Base-by-base conservation (phyloP, 2,329 filamentous ascomycete species). In the Diplocarpon mali region DNA sequence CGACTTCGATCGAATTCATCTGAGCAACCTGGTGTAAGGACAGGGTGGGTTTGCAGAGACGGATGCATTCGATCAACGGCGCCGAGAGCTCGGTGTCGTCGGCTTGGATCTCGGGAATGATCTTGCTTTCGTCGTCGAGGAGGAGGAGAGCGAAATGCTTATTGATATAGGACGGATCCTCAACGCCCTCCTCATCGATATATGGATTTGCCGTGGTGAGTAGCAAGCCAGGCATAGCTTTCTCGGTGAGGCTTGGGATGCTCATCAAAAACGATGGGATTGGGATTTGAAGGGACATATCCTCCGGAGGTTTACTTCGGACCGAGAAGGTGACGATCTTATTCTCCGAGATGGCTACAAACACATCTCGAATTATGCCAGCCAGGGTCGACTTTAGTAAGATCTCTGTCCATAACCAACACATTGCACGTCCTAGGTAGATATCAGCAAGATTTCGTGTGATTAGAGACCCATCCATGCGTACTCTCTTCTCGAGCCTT, bases 131-230 rank as follows among this genome's bases (percentile, higher is more conserved):
- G 56, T 93, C 86, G 49, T 88, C 81, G 41, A 95, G 78, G 8
- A 96, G 74, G 0, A 98, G 70, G 2, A 98, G 68, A 0, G 85
- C 85, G 57, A 93, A 94, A 61, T 94, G 85, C 54, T 87, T 88
- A 50, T 88, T 87, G 37, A 93, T 70, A 43, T 83, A 79, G 1
- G 74, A 71, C 9, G 78, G 75, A 15, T 85, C 79, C 35, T 81
- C 75, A 1, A 73, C 66, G 11, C 76, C 76, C 46, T 89, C 84
- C 29, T 85, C 78, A 34, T 79, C 72, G 14, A 77, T 70, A 35
- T 87, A 75, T 10, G 81, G 80, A 55, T 90, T 88, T 27, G 87
- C 85, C 0, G 88, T 95, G 0, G 88, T 95, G 15, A 95, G 70
- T 82, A 87, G 90, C 0, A 94, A 70, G 1, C 87, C 86, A 5